phyloP scores from a whole-genome alignment of 345 rosid species.

The Cardamine chenopodiifolia region DNA sequence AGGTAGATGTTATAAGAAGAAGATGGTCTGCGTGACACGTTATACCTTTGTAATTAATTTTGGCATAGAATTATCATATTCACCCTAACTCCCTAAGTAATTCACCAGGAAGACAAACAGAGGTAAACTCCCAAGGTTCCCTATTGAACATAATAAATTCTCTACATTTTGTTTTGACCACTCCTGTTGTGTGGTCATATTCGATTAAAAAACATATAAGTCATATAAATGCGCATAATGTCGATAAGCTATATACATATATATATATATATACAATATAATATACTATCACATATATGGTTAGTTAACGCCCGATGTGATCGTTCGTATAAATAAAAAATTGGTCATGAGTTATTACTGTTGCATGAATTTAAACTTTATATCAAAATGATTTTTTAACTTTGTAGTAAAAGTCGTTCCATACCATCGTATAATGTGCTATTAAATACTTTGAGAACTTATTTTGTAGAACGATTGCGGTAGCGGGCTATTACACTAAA shows the following conservation, averaged over 20 bases:
- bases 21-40: conserved; percentile 4
- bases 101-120: conserved; percentile 34
- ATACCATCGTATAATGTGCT: not conserved
- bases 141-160: conserved; percentile 29
- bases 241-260: not conserved
- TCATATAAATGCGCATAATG: conserved; percentile 2
- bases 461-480: not conserved
- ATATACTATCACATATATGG: not conserved
- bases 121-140: conserved; percentile 28
- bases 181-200: conserved; percentile 12
- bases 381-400: not conserved
- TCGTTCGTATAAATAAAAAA: not conserved
- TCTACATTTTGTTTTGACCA: conserved; percentile 17
- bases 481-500: not conserved
- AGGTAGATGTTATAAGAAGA: conserved; percentile 3
- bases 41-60: conserved; percentile 19
- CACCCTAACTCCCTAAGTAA: conserved; percentile 30
- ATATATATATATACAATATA: too few relatives aligned
- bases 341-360: not conserved
- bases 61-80: conserved; percentile 19
- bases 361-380: not conserved
- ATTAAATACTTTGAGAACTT: not conserved
- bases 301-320: conserved; percentile 5
- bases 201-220: not conserved
- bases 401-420: not conserved